phyloP scores from a whole-genome alignment of 495 filamentous ascomycete species.

The Saxophila tyrrhenica region DNA sequence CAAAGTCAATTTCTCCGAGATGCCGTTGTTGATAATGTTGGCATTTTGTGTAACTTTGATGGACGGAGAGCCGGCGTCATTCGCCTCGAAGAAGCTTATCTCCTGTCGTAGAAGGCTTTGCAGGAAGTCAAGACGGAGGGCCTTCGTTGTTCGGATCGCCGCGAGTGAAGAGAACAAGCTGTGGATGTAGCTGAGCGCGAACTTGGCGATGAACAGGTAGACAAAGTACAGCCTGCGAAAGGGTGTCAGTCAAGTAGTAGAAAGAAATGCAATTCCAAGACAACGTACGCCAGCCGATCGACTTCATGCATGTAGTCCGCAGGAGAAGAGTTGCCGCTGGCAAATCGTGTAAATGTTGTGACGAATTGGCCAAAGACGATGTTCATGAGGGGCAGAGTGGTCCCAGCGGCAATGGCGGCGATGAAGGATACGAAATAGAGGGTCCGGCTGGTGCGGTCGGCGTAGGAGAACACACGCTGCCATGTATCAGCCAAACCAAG shows the following conservation, averaged over 20 bases:
- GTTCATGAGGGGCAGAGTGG: constrained; percentile 20
- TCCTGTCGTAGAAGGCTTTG: constrained; percentile 11
- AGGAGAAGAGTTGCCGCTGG: neutral
- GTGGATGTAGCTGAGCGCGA: constrained; percentile 16
- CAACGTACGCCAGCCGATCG: constrained; percentile 1
- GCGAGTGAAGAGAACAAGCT: constrained; percentile 13
- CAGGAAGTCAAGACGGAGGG: constrained; percentile 10
- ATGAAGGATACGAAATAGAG: constrained; percentile 13
- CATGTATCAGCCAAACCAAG: neutral
- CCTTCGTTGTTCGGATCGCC: constrained; percentile 8
- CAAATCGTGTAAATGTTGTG: constrained; percentile 9
- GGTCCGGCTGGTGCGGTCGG: constrained; percentile 8
- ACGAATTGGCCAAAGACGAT: constrained; percentile 19
- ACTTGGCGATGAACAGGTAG: constrained; percentile 20
- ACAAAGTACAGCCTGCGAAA: constrained; percentile 17
- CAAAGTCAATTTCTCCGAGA: constrained; percentile 17
- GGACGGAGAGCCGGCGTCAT: constrained; percentile 13
- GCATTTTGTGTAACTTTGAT: constrained; percentile 18
- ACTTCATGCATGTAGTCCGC: constrained; percentile 3
- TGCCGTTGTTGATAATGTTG: constrained; percentile 17
- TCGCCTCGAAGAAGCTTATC: constrained; percentile 11
- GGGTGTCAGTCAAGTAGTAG: neutral
- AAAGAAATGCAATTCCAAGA: neutral
- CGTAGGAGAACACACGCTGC: constrained; percentile 19
- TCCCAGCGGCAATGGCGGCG: constrained; percentile 10